Base-by-base conservation (phyloP, 148 eudicot species). In the Persicaria tinctoria region DNA sequence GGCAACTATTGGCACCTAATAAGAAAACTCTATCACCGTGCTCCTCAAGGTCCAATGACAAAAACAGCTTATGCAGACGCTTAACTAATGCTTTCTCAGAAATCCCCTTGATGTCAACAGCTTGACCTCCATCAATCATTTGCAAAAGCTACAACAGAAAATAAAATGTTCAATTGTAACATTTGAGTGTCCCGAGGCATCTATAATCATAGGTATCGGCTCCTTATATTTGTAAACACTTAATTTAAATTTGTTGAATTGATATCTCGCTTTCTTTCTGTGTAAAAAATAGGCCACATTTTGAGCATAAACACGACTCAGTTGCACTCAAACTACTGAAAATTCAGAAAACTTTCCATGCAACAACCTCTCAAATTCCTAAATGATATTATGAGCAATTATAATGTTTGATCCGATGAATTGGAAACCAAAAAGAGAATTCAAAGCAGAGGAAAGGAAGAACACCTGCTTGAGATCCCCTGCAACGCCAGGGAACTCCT, bases 41-140 rank as follows among this genome's bases (percentile, higher is more conserved):
- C 80, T 92, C 92, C 83, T 87, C 89, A 8, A 95, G 96, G 76
- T 89, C 80, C 68, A 91, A 86, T 50, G 93, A 92, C 27, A 83
- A 63, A 76, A 95, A 95, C 59, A 95, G 79, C 89, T 84, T 92
- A 79, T 82, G 85, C 75, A 95, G 88, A 79, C 84, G 89, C 84
- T 89, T 90, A 77, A 86, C 83, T 76, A 95, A 73, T 41, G 91
- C 85, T 80, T 72, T 95, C 76, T 92, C 97, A n/a, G 96, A 89
- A 76, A 92, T 82, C 75, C 96, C 98, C 41, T 82, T 85, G 75
- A 95, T 90, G 78, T 95, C 98, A 79, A 95, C 98, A 69, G 97
- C 97, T 92, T 95, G 97, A 75, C 98, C 97, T 69, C 76, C 81
- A 76, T 95, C 98, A 78, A 95, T 89, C 98, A 92, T 92, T 76